Evolutionary conservation across 139 green algal genomes (phyloP).

Genomic region (Mychonastes homosphaera): DNA sequence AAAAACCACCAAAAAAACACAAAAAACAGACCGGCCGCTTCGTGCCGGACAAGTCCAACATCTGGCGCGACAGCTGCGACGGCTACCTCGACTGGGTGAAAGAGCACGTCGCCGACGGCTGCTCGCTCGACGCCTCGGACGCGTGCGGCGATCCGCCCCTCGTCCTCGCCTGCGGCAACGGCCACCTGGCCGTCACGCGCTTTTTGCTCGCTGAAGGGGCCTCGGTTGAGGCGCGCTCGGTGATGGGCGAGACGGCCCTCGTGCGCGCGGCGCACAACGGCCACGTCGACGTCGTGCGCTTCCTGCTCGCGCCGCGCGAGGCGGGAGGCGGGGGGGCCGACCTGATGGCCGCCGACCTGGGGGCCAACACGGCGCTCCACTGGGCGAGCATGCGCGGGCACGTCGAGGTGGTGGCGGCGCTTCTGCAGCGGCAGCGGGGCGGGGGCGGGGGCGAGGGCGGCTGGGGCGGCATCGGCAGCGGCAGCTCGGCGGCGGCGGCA

Average conservation of each 20-base stretch:
- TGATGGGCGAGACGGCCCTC: constrained; percentile 84
- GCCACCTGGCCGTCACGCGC: constrained; percentile 22
- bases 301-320: not conserved
- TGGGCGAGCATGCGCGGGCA: constrained; percentile 91
- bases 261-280: constrained; percentile 84
- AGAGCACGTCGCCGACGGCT: constrained; percentile 79
- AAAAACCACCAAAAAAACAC: not conserved
- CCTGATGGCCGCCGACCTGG: constrained; percentile 35
- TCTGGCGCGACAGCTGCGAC: constrained; percentile 91
- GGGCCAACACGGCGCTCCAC: constrained; percentile 91
- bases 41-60: constrained; percentile 91
- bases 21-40: constrained; percentile 68
- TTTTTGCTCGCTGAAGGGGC: not conserved
- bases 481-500: not conserved
- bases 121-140: constrained; percentile 82
- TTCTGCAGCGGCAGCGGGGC: constrained; percentile 43
- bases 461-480: constrained; percentile 8
- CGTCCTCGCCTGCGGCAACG: constrained; percentile 77
- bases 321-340: too few relatives aligned
- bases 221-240: not conserved
- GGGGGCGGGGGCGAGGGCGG: constrained; percentile 39
- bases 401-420: constrained; percentile 79
- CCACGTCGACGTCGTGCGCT: constrained; percentile 55
- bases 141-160: constrained; percentile 88
- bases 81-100: constrained; percentile 91